phyloP scores from a whole-genome alignment of 306 rosid species.

The Lathyrus oleraceus region DNA sequence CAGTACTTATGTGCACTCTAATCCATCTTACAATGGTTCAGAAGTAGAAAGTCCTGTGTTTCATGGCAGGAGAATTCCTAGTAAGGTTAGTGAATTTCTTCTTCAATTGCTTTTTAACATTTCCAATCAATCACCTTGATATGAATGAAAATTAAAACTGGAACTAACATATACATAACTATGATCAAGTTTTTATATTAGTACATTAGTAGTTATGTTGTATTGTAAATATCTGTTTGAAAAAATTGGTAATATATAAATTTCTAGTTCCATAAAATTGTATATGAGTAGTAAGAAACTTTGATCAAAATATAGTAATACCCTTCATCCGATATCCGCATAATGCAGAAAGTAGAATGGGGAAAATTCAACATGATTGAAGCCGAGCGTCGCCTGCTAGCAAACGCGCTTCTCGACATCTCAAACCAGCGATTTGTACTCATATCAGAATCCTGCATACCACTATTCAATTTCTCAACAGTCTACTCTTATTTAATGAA shows the following conservation, averaged over 20 bases:
- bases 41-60: slow-evolving; percentile 51
- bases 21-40: slow-evolving; percentile 65
- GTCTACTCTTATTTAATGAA: slow-evolving; percentile 58
- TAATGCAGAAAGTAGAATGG: slow-evolving; percentile 66
- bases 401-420: slow-evolving; percentile 76
- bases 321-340: background rate
- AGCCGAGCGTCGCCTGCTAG: slow-evolving; percentile 80
- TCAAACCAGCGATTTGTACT: slow-evolving; percentile 83
- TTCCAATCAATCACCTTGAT: background rate
- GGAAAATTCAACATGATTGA: slow-evolving; percentile 78
- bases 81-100: slow-evolving; percentile 62
- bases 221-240: background rate
- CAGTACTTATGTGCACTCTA: slow-evolving; percentile 71
- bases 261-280: slow-evolving; percentile 1
- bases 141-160: background rate
- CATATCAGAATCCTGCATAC: slow-evolving; percentile 80
- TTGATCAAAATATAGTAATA: background rate
- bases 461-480: slow-evolving; percentile 72
- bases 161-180: no score
- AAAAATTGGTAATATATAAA: background rate
- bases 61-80: slow-evolving; percentile 68
- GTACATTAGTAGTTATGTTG: background rate
- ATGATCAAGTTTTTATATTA: background rate
- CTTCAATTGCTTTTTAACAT: background rate
- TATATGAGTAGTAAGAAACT: background rate